Conservation (phyloP, 169 alveolate species). For the Plasmodium inui region DNA sequence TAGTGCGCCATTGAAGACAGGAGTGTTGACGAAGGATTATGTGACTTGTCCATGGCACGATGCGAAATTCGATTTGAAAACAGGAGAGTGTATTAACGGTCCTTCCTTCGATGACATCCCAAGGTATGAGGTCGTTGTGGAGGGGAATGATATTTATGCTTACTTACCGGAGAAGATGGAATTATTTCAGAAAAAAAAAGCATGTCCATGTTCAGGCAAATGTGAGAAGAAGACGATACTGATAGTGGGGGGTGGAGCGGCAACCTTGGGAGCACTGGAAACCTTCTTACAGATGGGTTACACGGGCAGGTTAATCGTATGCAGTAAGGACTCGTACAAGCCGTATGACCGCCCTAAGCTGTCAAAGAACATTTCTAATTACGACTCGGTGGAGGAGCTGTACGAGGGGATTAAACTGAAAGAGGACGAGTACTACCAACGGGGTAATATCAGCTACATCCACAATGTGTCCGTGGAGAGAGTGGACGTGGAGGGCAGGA, state of each 20-base stretch:
- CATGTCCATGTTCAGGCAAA: conserved; percentile 56
- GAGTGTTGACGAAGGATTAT: conserved; percentile 81
- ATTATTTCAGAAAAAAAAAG: conserved; percentile 52
- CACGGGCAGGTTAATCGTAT: conserved; percentile 77
- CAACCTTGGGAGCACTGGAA: conserved; percentile 89
- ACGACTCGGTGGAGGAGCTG: conserved; percentile 53
- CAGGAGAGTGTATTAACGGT: conserved; percentile 85
- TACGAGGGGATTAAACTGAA: conserved; percentile 79
- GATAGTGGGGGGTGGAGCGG: conserved; percentile 92
- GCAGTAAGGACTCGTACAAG: conserved; percentile 74
- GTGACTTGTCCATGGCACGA: conserved; percentile 87
- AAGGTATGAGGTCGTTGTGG: conserved; percentile 79
- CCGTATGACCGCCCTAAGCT: conserved; percentile 86
- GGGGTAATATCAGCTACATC: conserved; percentile 74
- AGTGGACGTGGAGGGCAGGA: conserved; percentile 76
- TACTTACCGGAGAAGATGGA: conserved; percentile 80
- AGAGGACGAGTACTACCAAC: conserved; percentile 77
- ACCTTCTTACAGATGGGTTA: conserved; percentile 87
- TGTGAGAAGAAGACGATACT: conserved; percentile 83
- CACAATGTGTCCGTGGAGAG: conserved; percentile 74
- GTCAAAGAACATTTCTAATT: conserved; percentile 77
- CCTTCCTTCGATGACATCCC: conserved; percentile 85
- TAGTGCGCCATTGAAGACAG: conserved; percentile 80
- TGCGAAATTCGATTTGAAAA: conserved; percentile 83
- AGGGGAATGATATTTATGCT: conserved; percentile 81